A percentile compares a stretch with the other conserved stretches of the same genome.
phyloP scores from a whole-genome alignment of 2,329 filamentous ascomycete genomes.

The Monosporascus sp. region DNA sequence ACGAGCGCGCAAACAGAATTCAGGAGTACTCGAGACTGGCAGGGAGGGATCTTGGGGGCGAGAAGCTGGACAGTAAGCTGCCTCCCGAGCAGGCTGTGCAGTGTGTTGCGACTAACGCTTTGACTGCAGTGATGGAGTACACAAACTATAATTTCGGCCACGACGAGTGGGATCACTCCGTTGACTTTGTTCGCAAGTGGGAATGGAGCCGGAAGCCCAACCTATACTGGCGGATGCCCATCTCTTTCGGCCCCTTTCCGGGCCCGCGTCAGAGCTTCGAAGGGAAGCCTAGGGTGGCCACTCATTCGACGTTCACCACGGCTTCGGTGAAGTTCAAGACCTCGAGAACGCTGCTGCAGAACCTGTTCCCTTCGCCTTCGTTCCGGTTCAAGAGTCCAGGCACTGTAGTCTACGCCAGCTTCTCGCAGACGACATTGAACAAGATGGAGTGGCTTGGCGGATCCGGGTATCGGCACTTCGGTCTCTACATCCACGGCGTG shows the following conservation, averaged over 20 bases:
- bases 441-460: slow-evolving; percentile 58
- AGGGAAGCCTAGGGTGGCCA: slow-evolving; percentile 38
- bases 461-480: slow-evolving; percentile 50
- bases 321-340: slow-evolving; percentile 45
- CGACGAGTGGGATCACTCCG: slow-evolving; percentile 52
- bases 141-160: slow-evolving; percentile 50
- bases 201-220: too few relatives aligned
- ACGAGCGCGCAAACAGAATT: slow-evolving; percentile 50
- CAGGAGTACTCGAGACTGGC: slow-evolving; percentile 51
- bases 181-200: slow-evolving; percentile 21
- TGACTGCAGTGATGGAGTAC: slow-evolving; percentile 31
- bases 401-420: slow-evolving; percentile 38
- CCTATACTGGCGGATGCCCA: too few relatives aligned
- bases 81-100: slow-evolving; percentile 9
- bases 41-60: slow-evolving; percentile 40
- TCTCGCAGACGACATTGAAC: slow-evolving; percentile 35
- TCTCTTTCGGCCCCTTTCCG: too few relatives aligned
- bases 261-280: slow-evolving; percentile 26
- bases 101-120: too few relatives aligned
- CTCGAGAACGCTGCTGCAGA: slow-evolving; percentile 41
- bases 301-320: slow-evolving; percentile 34
- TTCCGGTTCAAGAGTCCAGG: slow-evolving; percentile 37
- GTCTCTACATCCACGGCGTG: slow-evolving; percentile 58
- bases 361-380: slow-evolving; percentile 36
- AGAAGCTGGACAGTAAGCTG: slow-evolving; percentile 7